Conservation (phyloP, 1,284 basidiomycete species). For the Cerioporus squamosus region DNA sequence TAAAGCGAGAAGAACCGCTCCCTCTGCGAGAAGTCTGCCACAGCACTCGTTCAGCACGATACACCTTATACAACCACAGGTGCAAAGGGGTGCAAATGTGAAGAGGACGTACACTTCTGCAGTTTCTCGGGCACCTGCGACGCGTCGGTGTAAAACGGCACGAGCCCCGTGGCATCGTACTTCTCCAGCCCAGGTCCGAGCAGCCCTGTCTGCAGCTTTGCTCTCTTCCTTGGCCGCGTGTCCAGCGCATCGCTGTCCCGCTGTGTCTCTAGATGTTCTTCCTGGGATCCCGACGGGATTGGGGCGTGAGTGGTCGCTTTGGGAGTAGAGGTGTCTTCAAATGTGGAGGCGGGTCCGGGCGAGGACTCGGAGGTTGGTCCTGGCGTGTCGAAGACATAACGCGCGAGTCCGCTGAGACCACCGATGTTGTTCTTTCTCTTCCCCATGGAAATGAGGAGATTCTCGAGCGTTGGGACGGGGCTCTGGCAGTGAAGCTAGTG, state of each 20-base stretch:
- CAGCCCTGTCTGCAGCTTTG: constrained; percentile 32
- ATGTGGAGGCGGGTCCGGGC: constrained; percentile 1
- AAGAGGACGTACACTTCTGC: constrained; percentile 80
- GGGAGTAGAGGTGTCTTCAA: neutral
- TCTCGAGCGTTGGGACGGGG: no score
- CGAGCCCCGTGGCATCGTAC: constrained; percentile 73
- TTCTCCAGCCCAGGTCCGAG: constrained; percentile 40
- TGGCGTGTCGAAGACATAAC: constrained; percentile 47
- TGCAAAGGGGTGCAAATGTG: no score
- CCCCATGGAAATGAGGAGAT: constrained; percentile 28
- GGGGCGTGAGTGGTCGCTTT: neutral
- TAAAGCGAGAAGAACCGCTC: constrained; percentile 83
- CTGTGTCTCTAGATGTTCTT: constrained; percentile 2
- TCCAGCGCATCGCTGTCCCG: neutral
- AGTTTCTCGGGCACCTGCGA: constrained; percentile 77
- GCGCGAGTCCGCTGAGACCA: constrained; percentile 55
- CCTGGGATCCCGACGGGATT: neutral
- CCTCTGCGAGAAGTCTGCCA: constrained; percentile 86
- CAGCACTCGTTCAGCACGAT: neutral
- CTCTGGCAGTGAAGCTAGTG: no score
- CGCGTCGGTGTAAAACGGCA: constrained; percentile 66
- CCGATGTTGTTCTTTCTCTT: constrained; percentile 47
- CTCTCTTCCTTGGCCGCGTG: constrained; percentile 36
- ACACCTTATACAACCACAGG: no score
- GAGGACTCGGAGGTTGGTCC: constrained; percentile 3